phyloP scores from a whole-genome alignment of 257 asterid species.

The Capsicum pubescens region DNA sequence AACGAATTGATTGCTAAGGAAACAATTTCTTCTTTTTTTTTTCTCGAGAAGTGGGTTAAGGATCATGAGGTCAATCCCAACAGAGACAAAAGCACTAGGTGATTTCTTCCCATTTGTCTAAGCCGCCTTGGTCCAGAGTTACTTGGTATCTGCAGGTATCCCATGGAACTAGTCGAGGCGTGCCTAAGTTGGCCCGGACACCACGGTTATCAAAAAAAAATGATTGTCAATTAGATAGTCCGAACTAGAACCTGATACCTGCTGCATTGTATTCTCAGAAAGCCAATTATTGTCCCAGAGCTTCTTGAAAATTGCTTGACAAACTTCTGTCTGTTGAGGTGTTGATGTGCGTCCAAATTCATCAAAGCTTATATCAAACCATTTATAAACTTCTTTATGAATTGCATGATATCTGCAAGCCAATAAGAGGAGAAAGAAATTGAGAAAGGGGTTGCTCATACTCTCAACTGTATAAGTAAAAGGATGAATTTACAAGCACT shows the following conservation, averaged over 20 bases:
- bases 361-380: slow-evolving; percentile 88
- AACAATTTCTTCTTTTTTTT: slow-evolving; percentile 4
- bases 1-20: background rate
- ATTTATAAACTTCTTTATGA: slow-evolving; percentile 76
- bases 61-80: background rate
- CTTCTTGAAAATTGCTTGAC: slow-evolving; percentile 83
- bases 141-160: background rate
- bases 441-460: slow-evolving; percentile 11
- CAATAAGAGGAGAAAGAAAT: slow-evolving; percentile 22
- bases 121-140: background rate
- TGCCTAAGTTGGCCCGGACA: background rate
- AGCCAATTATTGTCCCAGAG: slow-evolving; percentile 76
- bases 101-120: too few relatives aligned
- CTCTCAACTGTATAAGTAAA: background rate
- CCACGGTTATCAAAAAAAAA: background rate
- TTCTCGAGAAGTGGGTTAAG: background rate
- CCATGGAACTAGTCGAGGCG: background rate
- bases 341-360: slow-evolving; percentile 94
- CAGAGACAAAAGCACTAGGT: background rate
- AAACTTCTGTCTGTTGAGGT: slow-evolving; percentile 86
- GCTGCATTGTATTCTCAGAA: slow-evolving; percentile 79
- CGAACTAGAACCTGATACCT: slow-evolving; percentile 49
- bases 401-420: slow-evolving; percentile 72
- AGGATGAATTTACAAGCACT: slow-evolving; percentile 6
- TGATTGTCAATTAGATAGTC: background rate